A percentile compares a stretch with the other conserved stretches of the same genome.
Evolutionary conservation across 2,329 filamentous ascomycete species (phyloP).

Genomic region (Ascocoryne sarcoides): DNA sequence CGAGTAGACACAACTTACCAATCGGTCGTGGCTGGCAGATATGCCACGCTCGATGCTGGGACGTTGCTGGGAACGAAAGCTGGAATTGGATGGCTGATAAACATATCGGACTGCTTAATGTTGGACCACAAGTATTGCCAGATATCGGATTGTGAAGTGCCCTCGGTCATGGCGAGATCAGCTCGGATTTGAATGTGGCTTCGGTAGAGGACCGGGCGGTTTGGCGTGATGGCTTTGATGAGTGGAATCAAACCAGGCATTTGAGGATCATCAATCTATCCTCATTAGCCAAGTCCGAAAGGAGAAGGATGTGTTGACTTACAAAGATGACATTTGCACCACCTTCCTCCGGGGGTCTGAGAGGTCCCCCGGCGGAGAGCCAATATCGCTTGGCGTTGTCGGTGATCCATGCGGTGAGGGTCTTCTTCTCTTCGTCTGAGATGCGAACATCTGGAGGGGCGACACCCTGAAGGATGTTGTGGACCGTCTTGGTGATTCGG

Average conservation of each 20-base stretch:
- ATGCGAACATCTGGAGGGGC: constrained; percentile 57
- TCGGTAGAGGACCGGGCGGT: constrained; percentile 71
- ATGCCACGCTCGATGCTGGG: constrained; percentile 56
- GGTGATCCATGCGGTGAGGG: constrained; percentile 62
- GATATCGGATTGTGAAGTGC: constrained; percentile 60
- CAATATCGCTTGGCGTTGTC: constrained; percentile 70
- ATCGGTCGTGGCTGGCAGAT: constrained; percentile 73
- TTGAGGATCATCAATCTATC: constrained; percentile 68
- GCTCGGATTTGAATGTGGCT: constrained; percentile 77
- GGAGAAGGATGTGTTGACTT: constrained; percentile 16
- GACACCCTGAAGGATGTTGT: constrained; percentile 82
- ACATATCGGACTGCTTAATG: constrained; percentile 64
- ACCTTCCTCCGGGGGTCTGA: constrained; percentile 55
- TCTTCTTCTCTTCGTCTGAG: constrained; percentile 48
- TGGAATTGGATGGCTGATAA: constrained; percentile 73
- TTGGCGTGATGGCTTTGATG: constrained; percentile 60
- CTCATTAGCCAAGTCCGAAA: constrained; percentile 4
- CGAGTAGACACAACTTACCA: constrained; percentile 41
- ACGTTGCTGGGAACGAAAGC: constrained; percentile 66
- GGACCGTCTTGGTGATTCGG: constrained; percentile 76
- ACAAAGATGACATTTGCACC: constrained; percentile 68
- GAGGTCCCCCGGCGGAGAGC: constrained; percentile 58
- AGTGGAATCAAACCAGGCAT: constrained; percentile 73
- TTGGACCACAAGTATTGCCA: constrained; percentile 70
- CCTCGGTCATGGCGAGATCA: constrained; percentile 56